These are phyloP conservation scores for Hyphopichia khmerensis DNA, from an alignment of 1,139 yeast species.

Conservation along the genomic window DNA sequence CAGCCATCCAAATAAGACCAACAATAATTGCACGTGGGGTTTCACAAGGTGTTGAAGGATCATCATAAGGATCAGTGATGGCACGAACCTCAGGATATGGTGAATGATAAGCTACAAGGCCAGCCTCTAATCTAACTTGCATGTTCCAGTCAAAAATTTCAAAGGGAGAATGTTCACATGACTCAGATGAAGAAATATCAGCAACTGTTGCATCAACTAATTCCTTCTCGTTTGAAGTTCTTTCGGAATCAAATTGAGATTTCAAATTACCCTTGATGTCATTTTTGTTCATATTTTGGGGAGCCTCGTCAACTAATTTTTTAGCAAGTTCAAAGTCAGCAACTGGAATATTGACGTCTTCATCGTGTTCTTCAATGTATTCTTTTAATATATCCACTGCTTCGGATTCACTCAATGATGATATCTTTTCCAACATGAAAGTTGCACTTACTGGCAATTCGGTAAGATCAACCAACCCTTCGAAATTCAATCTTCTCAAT, in stretches of 20 bases:
- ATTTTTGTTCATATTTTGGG: background rate
- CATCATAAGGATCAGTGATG: constrained; percentile 53
- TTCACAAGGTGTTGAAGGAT: constrained; percentile 48
- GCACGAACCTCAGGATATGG: constrained; percentile 68
- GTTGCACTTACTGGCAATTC: constrained; percentile 26
- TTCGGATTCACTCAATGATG: constrained; percentile 18
- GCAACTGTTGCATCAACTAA: background rate
- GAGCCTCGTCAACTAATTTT: constrained; percentile 12
- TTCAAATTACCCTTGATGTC: background rate
- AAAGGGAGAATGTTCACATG: background rate
- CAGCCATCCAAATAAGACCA: constrained; percentile 53
- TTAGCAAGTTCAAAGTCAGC: constrained; percentile 14
- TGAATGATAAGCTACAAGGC: constrained; percentile 50
- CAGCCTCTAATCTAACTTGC: constrained; percentile 40
- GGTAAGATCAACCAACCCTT: constrained; percentile 23
- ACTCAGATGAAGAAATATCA: background rate
- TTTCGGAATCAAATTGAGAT: background rate
- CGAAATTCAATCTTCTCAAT: constrained; percentile 26
- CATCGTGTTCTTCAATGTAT: constrained; percentile 16
- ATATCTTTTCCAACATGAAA: constrained; percentile 31
- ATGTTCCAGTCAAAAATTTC: constrained; percentile 19
- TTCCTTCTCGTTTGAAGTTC: background rate
- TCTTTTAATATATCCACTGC: constrained; percentile 19
- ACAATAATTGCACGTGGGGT: constrained; percentile 53
- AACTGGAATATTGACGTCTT: constrained; percentile 20